A percentile compares a stretch with the other conserved stretches of the same genome.
Evolutionary conservation across 2,329 filamentous ascomycete genomes (phyloP).

Genomic region (Neurospora sp.): DNA sequence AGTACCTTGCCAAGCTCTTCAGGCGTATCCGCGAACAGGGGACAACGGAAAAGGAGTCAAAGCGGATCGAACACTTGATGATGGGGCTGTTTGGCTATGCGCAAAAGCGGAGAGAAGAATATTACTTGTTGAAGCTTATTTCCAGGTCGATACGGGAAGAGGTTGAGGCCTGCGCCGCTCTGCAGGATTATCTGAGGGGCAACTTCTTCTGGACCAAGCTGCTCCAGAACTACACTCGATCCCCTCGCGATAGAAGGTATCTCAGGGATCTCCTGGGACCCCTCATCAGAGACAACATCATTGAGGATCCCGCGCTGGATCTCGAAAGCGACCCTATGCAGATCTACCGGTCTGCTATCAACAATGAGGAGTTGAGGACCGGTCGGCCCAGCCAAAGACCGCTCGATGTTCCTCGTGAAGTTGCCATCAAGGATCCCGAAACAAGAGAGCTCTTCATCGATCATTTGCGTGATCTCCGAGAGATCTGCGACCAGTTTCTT

Average conservation of each 20-base stretch:
- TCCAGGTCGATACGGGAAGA: constrained; percentile 76
- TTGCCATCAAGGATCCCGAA: constrained; percentile 92
- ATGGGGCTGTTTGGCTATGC: constrained; percentile 97
- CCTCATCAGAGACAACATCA: constrained; percentile 80
- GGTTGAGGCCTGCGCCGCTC: constrained; percentile 57
- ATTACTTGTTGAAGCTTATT: constrained; percentile 87
- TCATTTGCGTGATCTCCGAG: constrained; percentile 84
- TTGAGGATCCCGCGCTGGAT: constrained; percentile 83
- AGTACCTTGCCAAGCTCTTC: constrained; percentile 87
- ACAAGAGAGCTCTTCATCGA: constrained; percentile 89
- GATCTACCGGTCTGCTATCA: constrained; percentile 91
- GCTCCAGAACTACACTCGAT: constrained; percentile 77
- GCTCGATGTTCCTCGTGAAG: constrained; percentile 77
- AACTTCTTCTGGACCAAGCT: constrained; percentile 92
- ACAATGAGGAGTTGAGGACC: constrained; percentile 92
- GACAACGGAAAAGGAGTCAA: constrained; percentile 82
- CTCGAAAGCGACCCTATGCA: constrained; percentile 96
- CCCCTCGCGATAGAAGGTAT: constrained; percentile 85
- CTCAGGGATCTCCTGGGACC: constrained; percentile 77
- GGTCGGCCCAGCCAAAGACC: constrained; percentile 72
- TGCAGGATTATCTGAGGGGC: constrained; percentile 80
- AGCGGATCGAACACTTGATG: constrained; percentile 83
- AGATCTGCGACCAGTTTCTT: constrained; percentile 90
- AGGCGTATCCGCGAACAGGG: constrained; percentile 72
- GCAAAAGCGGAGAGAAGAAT: constrained; percentile 93